Percentiles rank a stretch among this genome's conserved stretches.
Conservation (phyloP, 768 basidiomycete genomes). For the Udeniomyces megalosporus region DNA sequence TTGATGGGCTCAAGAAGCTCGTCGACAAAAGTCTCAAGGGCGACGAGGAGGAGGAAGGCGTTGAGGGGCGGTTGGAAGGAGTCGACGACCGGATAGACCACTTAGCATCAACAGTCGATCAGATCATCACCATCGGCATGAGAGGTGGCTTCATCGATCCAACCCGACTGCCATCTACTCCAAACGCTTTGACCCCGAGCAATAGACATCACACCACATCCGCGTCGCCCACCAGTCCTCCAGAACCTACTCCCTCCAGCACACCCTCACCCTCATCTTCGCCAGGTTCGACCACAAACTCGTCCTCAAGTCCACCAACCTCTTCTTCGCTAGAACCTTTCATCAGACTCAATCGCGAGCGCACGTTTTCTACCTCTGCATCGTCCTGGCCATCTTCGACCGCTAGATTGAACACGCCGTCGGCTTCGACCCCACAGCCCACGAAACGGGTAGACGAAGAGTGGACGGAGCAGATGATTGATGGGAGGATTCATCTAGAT, state of each 20-base stretch:
- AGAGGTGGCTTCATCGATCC: conserved; percentile 8
- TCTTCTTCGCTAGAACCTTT: neutral
- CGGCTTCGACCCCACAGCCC: too few relatives aligned
- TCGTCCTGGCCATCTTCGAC: too few relatives aligned
- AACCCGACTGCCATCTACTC: neutral
- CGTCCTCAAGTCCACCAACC: neutral
- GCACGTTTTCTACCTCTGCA: too few relatives aligned
- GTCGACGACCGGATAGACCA: conserved; percentile 19
- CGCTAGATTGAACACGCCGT: neutral
- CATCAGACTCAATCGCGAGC: neutral
- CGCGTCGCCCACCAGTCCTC: neutral
- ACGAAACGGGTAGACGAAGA: neutral
- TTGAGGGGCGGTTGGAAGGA: conserved; percentile 30
- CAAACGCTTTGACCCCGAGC: too few relatives aligned
- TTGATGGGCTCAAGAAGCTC: conserved; percentile 23
- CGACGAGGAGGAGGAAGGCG: conserved; percentile 15
- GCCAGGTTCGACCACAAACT: neutral
- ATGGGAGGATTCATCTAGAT: conserved; percentile 2
- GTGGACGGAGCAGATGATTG: neutral
- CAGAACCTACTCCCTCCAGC: neutral
- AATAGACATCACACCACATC: too few relatives aligned
- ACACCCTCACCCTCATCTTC: neutral
- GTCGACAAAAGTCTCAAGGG: conserved; percentile 36
- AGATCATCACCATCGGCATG: conserved; percentile 10
- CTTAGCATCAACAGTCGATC: neutral